Percentiles rank a stretch among this genome's conserved stretches.
phyloP scores from a whole-genome alignment of 495 filamentous ascomycete species.

The Podospora didyma region DNA sequence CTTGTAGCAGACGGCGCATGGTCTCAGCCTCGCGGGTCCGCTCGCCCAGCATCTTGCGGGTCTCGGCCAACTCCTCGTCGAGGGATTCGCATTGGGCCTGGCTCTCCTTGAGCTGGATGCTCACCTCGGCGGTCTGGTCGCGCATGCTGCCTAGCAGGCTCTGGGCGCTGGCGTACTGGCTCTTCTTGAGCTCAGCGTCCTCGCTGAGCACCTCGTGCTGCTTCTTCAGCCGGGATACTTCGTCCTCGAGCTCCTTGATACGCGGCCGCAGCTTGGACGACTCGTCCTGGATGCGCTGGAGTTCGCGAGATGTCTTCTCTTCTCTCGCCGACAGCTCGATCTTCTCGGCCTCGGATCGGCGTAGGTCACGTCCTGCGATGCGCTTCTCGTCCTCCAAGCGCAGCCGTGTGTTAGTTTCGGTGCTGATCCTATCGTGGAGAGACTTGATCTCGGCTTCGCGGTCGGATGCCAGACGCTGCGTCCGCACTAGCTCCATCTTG shows the following conservation, averaged over 20 bases:
- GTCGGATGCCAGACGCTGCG: constrained; percentile 64
- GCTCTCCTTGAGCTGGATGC: constrained; percentile 90
- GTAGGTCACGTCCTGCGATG: constrained; percentile 66
- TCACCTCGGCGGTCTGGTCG: constrained; percentile 81
- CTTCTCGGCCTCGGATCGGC: constrained; percentile 70
- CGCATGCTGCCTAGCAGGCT: constrained; percentile 85
- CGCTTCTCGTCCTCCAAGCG: constrained; percentile 74
- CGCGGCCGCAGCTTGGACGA: constrained; percentile 56
- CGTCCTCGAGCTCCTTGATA: constrained; percentile 67
- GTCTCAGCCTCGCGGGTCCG: constrained; percentile 93
- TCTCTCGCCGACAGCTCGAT: constrained; percentile 67
- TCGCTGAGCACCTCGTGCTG: constrained; percentile 68
- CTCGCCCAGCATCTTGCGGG: constrained; percentile 82
- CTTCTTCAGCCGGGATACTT: constrained; percentile 57
- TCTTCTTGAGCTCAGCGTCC: constrained; percentile 76
- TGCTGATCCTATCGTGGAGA: constrained; percentile 68
- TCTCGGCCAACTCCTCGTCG: constrained; percentile 91
- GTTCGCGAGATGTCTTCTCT: constrained; percentile 63
- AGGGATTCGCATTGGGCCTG: constrained; percentile 75
- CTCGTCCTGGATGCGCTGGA: constrained; percentile 67
- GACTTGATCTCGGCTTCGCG: constrained; percentile 72
- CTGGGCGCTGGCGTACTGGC: constrained; percentile 82
- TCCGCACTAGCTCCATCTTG: constrained; percentile 62
- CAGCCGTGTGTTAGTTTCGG: constrained; percentile 66
- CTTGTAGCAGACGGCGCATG: constrained; percentile 83